Evolutionary conservation across 495 filamentous ascomycete genomes (phyloP).

Genomic region (Neurospora africana): DNA sequence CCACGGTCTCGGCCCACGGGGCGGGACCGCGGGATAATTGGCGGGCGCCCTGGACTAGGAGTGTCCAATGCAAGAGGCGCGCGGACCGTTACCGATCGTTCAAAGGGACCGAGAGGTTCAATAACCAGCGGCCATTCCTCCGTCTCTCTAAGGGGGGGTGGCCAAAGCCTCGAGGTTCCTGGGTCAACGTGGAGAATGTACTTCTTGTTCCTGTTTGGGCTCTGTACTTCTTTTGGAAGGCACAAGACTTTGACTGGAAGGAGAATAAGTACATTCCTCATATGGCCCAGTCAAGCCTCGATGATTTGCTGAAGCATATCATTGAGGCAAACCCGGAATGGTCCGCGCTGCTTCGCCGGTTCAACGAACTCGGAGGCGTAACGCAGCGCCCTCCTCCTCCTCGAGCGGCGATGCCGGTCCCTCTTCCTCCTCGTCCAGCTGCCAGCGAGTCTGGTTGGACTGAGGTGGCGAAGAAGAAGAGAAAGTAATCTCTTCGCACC

Average conservation of each 20-base stretch:
- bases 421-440: background rate
- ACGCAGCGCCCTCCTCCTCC: background rate
- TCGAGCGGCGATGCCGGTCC: background rate
- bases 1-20: background rate
- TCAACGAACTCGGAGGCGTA: no score
- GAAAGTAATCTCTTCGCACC: background rate
- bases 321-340: no score
- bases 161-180: background rate
- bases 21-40: background rate
- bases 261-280: background rate
- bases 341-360: no score
- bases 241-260: no score
- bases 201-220: background rate
- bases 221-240: no score
- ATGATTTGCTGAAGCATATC: background rate
- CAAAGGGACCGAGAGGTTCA: background rate
- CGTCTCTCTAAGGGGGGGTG: background rate
- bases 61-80: no score
- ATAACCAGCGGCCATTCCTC: background rate
- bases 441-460: background rate
- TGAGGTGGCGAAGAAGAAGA: background rate
- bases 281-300: background rate
- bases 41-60: background rate
- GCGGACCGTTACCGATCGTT: background rate
- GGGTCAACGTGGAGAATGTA: background rate